Evolutionary conservation across 148 eudicot genomes (phyloP).

Genomic region (Polygonum maritimum): DNA sequence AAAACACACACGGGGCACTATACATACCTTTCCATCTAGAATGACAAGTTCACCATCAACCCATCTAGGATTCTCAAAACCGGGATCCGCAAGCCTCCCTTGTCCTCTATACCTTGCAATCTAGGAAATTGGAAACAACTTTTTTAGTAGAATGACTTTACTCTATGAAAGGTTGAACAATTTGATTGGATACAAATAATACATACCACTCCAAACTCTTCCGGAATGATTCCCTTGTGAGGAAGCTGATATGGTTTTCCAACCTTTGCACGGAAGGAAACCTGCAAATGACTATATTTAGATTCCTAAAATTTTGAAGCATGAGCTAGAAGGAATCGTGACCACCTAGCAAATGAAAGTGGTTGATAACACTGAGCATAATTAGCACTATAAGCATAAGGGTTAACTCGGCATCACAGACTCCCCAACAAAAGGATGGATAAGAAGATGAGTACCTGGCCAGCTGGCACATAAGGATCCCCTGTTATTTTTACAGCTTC

Average conservation of each 20-base stretch:
- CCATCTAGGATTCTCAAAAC: constrained; percentile 82
- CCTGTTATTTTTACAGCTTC: constrained; percentile 96
- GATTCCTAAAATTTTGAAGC: not conserved
- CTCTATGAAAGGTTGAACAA: not conserved
- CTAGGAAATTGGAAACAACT: constrained; percentile 26
- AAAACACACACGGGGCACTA: not conserved
- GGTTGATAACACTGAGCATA: not conserved
- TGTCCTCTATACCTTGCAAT: constrained; percentile 95
- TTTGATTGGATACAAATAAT: not conserved
- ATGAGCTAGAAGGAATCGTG: not conserved
- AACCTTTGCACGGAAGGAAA: constrained; percentile 95
- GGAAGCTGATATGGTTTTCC: constrained; percentile 92
- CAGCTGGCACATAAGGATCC: constrained; percentile 95
- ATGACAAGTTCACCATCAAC: constrained; percentile 99
- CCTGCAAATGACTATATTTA: constrained; percentile 29
- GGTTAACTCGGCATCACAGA: not conserved
- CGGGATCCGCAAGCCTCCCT: constrained; percentile 92
- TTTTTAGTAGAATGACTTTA: not conserved
- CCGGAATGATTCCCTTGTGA: constrained; percentile 91
- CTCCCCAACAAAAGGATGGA: not conserved
- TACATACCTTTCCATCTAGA: constrained; percentile 83
- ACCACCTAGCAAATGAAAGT: not conserved
- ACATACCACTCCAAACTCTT: constrained; percentile 96
- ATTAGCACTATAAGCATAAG: not conserved
- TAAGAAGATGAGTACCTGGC: constrained; percentile 48